Conservation (phyloP, 257 asterid species). For the Rehmannia glutinosa region DNA sequence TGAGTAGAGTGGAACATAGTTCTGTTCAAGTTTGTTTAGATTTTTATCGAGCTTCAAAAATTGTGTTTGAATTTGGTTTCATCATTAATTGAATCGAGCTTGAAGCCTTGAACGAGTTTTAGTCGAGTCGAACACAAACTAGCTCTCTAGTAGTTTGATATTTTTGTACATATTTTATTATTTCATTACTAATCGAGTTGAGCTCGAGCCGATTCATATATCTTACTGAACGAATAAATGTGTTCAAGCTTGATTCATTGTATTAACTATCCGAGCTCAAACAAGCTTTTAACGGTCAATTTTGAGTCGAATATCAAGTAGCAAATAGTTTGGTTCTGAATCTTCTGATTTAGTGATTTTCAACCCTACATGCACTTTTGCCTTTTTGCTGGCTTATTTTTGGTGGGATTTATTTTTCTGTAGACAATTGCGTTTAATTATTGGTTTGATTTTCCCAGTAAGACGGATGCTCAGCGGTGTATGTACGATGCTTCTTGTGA, state of each 20-base stretch:
- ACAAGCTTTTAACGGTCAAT: too few relatives aligned
- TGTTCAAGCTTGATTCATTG: too few relatives aligned
- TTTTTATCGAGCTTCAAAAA: too few relatives aligned
- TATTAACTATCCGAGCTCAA: too few relatives aligned
- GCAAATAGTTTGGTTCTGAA: too few relatives aligned
- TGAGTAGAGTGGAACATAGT: too few relatives aligned
- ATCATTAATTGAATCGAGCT: neutral
- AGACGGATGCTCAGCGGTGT: constrained; percentile 80
- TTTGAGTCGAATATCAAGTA: too few relatives aligned
- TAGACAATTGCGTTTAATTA: neutral
- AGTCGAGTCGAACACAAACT: neutral
- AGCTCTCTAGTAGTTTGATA: neutral
- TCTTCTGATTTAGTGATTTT: too few relatives aligned
- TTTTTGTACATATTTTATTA: neutral
- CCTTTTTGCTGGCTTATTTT: neutral
- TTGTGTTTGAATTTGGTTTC: neutral
- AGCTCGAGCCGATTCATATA: neutral
- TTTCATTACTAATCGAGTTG: neutral
- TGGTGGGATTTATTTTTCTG: neutral
- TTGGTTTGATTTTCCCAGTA: constrained; percentile 34
- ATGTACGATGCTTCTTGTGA: constrained; percentile 72
- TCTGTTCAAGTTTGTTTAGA: too few relatives aligned
- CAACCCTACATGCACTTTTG: too few relatives aligned
- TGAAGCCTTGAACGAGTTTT: neutral
- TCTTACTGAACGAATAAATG: too few relatives aligned